Evolutionary conservation across 768 basidiomycete species (phyloP), one percentile per base, ranked within the genome.

Genomic region (Pleurotus eryngii): DNA sequence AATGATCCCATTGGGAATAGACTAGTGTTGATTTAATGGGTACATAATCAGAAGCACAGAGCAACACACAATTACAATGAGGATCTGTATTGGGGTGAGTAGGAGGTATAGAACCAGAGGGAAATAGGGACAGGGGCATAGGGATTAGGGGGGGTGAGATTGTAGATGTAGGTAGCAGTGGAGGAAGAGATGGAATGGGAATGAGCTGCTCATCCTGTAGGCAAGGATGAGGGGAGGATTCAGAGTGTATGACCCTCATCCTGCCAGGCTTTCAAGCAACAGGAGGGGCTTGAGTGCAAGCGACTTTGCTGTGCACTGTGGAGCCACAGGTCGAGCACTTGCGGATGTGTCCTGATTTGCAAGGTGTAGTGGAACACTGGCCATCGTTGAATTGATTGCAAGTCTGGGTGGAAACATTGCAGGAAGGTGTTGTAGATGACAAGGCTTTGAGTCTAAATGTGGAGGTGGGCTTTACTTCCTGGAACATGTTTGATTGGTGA

Each of bases 1-100:
- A 65, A 47, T 42, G 57, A 0, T 46, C 45, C 71, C 69, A 72
- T 20, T 42, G 49, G 40, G 7, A 5, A 7, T 0, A 22, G 40
- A 59, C 3, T 15, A 27, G 18, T 1, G 4, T 24, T 55, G 61
- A 38, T 56, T 47, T 18, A 50, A 46, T 3, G 15, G 22, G 26
- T 56, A 54, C 40, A 48, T 57, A 9, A 30, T 57, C 49, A 15
- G 56, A 53, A 2, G 22, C n/a, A 1, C 57, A 54, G 14, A 60
- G 55, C 6, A 56, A 35, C 55, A 27, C n/a, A n/a, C 15, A 6
- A 57, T 63, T 63, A 15, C 51, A 51, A 1, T 57, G 60, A 9
- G 62, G 62, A 48, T 63, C 55, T 8, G 62, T 51, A 38, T 63
- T 63, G 0, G 62, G 62, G 12, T 57, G 57, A 3, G 57, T 30